Evolutionary conservation across 2,329 filamentous ascomycete genomes (phyloP), one percentile per base, ranked within the genome.

Genomic region (Fusarium odoratissimum): DNA sequence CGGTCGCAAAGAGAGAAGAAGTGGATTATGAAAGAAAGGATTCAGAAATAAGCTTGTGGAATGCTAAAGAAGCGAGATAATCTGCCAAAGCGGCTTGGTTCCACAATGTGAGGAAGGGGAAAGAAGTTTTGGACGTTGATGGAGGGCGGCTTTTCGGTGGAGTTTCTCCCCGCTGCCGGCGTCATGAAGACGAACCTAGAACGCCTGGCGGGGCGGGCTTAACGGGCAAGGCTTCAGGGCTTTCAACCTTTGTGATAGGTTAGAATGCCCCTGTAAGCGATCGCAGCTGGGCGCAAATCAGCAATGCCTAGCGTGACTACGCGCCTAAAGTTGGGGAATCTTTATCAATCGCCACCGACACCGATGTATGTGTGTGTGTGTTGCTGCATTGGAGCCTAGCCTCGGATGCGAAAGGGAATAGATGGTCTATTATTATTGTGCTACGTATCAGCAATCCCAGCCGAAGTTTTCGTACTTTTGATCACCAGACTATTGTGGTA

Each of bases 101-200:
- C 75, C 75, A 71, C 75, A 72, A 73, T 67, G 61, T 54, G 65
- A 69, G 62, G 71, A 55, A 72, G 68, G 49, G 58, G 52, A 66
- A 61, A 74, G 72, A 76, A 77, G 69, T 76, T 76, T 76, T 75
- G 73, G 64, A 62, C 37, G 64, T 69, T 61, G 64, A 60, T 64
- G 48, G 63, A 60, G 60, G 60, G 63, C 51, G 58, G 68, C 58
- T 73, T 75, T 69, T 75, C 67, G 67, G 74, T 77, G 71, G 73
- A 77, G 65, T 77, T 73, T 63, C 70, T 67, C 72, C 71, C 73
- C 65, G 71, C 67, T 70, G 67, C 57, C 72, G 73, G 74, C 74
- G 74, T 75, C 75, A 74, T 76, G 69, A 61, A 60, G 62, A 60
- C 55, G 51, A 54, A 60, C 38, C 49, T 57, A 44, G 57, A 35